Evolutionary conservation across 805 yeast genomes (phyloP).

Genomic region (Yarrowia sp.): DNA sequence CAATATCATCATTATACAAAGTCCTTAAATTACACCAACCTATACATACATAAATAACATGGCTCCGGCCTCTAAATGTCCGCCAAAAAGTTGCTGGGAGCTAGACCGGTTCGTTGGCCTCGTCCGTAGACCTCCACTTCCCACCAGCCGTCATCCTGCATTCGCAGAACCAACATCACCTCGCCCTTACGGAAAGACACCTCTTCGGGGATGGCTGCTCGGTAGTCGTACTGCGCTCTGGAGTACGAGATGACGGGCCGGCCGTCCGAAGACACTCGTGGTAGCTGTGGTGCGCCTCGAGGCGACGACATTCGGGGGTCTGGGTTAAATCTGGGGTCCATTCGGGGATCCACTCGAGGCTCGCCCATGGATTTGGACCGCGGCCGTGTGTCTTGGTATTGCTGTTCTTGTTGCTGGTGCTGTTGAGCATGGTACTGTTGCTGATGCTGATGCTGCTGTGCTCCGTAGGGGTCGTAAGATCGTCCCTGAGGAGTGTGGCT

Average conservation of each 20-base stretch:
- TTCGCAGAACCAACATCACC: constrained; percentile 58
- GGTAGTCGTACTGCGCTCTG: constrained; percentile 64
- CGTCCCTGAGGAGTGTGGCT: constrained; percentile 39
- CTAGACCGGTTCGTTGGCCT: constrained; percentile 58
- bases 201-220: constrained; percentile 67
- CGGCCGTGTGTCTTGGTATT: constrained; percentile 41
- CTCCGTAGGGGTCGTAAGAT: constrained; percentile 26
- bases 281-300: constrained; percentile 48
- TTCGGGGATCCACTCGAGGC: constrained; percentile 39
- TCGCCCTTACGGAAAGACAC: constrained; percentile 66
- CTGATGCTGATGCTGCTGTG: constrained; percentile 40
- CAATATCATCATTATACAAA: not conserved
- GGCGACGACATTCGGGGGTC: constrained; percentile 41
- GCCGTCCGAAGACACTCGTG: constrained; percentile 60
- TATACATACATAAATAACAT: constrained; percentile 34
- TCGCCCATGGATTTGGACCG: constrained; percentile 44
- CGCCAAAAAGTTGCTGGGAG: constrained; percentile 64
- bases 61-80: constrained; percentile 32
- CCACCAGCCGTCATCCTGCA: constrained; percentile 81
- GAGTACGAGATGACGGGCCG: constrained; percentile 60
- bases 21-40: constrained; percentile 35
- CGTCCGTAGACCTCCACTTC: constrained; percentile 62
- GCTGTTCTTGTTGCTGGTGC: constrained; percentile 41
- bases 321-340: constrained; percentile 37
- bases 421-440: constrained; percentile 33